Conservation (phyloP, 1,284 basidiomycete species). For the Microbotryum saponariae region DNA sequence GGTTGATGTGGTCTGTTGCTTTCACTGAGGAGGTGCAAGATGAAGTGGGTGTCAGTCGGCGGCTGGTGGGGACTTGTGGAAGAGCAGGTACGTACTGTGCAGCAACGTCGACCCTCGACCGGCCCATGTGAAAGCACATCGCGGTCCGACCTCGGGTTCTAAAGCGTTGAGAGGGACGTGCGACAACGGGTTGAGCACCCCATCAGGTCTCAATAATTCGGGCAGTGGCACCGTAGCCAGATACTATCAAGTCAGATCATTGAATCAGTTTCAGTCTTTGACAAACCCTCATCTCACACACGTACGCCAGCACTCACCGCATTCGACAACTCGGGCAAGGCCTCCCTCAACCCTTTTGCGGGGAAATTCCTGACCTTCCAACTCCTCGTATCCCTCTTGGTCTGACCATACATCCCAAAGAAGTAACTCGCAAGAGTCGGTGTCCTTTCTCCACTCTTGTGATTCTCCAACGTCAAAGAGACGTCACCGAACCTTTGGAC, state of each 20-base stretch:
- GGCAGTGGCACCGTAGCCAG: conserved; percentile 52
- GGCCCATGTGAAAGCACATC: conserved; percentile 48
- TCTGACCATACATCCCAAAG: conserved; percentile 65
- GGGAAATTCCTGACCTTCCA: background rate
- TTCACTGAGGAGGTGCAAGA: conserved; percentile 47
- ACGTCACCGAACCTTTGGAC: conserved; percentile 57
- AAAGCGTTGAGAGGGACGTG: conserved; percentile 78
- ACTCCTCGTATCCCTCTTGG: background rate
- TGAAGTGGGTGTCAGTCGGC: background rate
- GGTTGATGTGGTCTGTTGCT: conserved; percentile 81
- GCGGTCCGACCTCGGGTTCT: conserved; percentile 72
- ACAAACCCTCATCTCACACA: too few relatives aligned
- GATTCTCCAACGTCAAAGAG: conserved; percentile 46
- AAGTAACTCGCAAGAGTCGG: conserved; percentile 61
- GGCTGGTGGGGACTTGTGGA: background rate
- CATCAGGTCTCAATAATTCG: conserved; percentile 79
- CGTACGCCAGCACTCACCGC: too few relatives aligned
- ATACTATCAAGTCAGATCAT: too few relatives aligned
- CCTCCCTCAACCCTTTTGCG: too few relatives aligned
- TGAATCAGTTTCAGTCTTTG: too few relatives aligned
- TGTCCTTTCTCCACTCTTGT: conserved; percentile 6
- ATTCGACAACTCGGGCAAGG: too few relatives aligned
- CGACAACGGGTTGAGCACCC: conserved; percentile 69
- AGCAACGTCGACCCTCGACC: conserved; percentile 57
- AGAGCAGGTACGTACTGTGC: conserved; percentile 52